These are phyloP conservation scores for Pholiota molesta DNA, from an alignment of 768 basidiomycete genomes.

Conservation along the genomic window DNA sequence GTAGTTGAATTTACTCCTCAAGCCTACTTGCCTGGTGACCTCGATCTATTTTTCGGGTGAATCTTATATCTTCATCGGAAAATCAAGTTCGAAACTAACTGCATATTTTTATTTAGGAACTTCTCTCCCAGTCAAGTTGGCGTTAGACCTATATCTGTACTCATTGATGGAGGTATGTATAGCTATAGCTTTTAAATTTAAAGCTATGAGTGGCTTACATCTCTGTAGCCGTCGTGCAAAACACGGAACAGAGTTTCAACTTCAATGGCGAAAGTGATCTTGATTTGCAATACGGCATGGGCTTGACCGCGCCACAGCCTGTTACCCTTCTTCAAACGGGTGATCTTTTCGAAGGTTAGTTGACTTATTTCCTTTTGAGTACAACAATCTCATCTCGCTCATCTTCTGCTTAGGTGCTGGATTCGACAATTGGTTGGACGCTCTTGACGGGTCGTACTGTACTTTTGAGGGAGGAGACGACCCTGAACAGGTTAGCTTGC, in stretches of 20 bases:
- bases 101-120: conserved; percentile 24
- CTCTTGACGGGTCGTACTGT: conserved; percentile 47
- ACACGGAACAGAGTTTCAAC: conserved; percentile 38
- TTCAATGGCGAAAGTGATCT: conserved; percentile 59
- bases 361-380: not conserved
- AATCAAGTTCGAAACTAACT: not conserved
- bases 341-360: conserved; percentile 40
- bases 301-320: conserved; percentile 38
- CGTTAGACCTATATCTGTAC: conserved; percentile 33
- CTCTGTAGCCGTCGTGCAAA: conserved; percentile 45
- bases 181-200: not conserved
- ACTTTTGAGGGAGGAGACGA: conserved; percentile 49
- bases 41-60: conserved; percentile 45
- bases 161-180: conserved; percentile 38
- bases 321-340: conserved; percentile 49
- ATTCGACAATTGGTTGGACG: conserved; percentile 51
- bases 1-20: conserved; percentile 58
- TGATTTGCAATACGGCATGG: conserved; percentile 62
- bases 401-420: conserved; percentile 35
- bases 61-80: not conserved
- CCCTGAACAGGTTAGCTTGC: conserved; percentile 29
- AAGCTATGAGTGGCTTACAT: not conserved
- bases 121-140: conserved; percentile 42
- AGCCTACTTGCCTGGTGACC: conserved; percentile 44
- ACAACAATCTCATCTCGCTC: not conserved